Evolutionary conservation across 2,329 filamentous ascomycete genomes (phyloP).

Genomic region (Cladophialophora exuberans): DNA sequence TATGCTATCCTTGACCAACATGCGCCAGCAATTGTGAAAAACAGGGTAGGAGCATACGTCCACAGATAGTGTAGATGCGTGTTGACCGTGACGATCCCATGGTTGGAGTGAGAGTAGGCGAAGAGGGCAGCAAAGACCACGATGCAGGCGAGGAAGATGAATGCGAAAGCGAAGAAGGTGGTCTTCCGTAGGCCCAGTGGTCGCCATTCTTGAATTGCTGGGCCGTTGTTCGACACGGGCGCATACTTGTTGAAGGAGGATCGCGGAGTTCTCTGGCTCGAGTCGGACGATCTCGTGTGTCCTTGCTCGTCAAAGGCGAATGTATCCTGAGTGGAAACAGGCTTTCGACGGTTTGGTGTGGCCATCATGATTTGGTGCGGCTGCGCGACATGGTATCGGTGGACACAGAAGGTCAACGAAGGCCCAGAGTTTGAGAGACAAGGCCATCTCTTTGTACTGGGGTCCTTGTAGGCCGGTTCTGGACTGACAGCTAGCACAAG

Average conservation of each 20-base stretch:
- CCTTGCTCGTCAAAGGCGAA: too few relatives aligned
- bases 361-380: too few relatives aligned
- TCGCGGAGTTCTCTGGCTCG: not conserved
- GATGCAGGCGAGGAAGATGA: not conserved
- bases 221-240: not conserved
- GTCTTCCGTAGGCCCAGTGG: conserved; percentile 1
- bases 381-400: too few relatives aligned
- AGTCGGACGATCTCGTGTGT: not conserved
- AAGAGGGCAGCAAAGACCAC: not conserved
- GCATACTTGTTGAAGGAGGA: not conserved
- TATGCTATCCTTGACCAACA: conserved; percentile 8
- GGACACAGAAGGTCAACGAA: too few relatives aligned
- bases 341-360: too few relatives aligned
- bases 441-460: too few relatives aligned
- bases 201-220: not conserved
- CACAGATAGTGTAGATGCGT: conserved; percentile 11
- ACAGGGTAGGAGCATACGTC: conserved; percentile 11
- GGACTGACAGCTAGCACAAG: too few relatives aligned
- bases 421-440: too few relatives aligned
- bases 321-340: too few relatives aligned
- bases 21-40: conserved; percentile 6
- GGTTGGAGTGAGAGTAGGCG: not conserved
- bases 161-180: not conserved
- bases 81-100: conserved; percentile 3
- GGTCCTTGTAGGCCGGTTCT: too few relatives aligned